Conservation (phyloP, 495 filamentous ascomycete species). For the Aspergillus egyptiacus region DNA sequence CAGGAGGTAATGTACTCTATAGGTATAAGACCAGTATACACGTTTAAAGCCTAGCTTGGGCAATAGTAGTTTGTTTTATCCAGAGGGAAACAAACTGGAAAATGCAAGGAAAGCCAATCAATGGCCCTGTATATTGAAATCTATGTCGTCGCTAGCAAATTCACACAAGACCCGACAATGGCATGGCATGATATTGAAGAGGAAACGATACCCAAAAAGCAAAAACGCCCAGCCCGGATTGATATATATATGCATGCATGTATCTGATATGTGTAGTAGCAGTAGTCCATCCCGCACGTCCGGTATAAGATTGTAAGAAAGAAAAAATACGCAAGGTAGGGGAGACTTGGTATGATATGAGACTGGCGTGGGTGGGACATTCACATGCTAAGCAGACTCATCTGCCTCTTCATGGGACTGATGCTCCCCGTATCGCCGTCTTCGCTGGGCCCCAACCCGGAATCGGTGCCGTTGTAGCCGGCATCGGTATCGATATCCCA, state of each 20-base stretch:
- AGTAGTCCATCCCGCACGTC: background rate
- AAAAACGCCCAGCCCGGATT: background rate
- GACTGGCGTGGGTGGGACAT: no score
- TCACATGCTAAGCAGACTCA: conserved; percentile 54
- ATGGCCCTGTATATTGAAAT: no score
- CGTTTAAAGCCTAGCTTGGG: no score
- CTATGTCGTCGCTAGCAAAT: no score
- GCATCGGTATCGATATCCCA: conserved; percentile 80
- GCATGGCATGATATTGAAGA: background rate
- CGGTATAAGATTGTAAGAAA: background rate
- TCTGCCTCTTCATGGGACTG: conserved; percentile 61
- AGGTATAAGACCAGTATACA: no score
- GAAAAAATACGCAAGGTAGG: no score
- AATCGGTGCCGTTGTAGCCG: conserved; percentile 48
- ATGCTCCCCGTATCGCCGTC: conserved; percentile 56
- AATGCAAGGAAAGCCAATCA: background rate
- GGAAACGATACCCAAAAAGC: no score
- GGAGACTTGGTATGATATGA: no score
- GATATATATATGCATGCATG: background rate
- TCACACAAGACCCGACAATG: no score
- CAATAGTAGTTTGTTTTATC: no score
- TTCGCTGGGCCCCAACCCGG: conserved; percentile 49
- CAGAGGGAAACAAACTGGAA: background rate
- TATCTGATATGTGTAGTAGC: no score
- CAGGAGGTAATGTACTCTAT: no score